Conservation (phyloP, 176 grass and related monocot species). For the Poa pratensis region DNA sequence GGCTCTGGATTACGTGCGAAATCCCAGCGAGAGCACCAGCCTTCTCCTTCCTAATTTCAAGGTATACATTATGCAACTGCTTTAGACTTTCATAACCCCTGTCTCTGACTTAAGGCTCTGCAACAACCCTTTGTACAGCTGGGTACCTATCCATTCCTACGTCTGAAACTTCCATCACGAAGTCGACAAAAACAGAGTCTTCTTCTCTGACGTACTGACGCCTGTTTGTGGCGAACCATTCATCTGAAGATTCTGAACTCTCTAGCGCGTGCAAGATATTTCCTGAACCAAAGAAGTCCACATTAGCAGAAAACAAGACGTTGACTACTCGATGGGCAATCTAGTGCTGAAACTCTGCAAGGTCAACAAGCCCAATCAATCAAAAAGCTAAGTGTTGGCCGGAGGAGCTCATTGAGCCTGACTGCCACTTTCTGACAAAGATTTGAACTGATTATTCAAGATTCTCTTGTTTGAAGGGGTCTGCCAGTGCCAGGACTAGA, state of each 20-base stretch:
- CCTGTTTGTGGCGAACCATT: neutral
- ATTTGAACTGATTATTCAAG: neutral
- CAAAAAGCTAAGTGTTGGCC: constrained; percentile 12
- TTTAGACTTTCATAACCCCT: neutral
- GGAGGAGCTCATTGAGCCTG: neutral
- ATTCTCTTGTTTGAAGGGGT: neutral
- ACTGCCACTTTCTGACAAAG: neutral
- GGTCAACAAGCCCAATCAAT: neutral
- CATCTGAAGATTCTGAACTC: neutral
- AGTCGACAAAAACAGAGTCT: neutral
- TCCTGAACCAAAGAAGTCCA: neutral
- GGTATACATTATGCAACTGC: neutral
- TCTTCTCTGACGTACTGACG: neutral
- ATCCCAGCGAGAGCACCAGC: no score
- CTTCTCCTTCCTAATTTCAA: no score
- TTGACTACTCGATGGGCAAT: neutral
- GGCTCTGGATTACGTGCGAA: no score
- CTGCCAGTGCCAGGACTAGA: no score
- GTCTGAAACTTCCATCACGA: neutral
- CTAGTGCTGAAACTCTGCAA: neutral
- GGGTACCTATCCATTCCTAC: neutral
- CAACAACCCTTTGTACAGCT: constrained; percentile 24
- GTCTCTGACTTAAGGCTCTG: neutral
- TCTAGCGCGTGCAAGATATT: constrained; percentile 2
- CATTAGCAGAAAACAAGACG: neutral